Percentiles rank a stretch among this genome's conserved stretches.
Conservation (phyloP, 495 filamentous ascomycete genomes). For the Xylaria bambusicola region DNA sequence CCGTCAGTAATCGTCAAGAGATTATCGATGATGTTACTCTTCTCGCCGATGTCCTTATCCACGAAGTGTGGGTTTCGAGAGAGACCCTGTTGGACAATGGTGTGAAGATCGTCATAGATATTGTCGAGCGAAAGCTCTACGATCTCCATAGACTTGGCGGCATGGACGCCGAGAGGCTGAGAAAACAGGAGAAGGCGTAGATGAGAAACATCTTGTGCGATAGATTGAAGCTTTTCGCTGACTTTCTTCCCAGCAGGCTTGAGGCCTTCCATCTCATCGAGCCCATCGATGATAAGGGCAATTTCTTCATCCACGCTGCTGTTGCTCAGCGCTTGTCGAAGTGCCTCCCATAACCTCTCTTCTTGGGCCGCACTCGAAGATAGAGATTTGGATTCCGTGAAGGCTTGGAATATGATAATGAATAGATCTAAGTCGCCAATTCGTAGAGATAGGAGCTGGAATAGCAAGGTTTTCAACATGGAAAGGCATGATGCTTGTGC, state of each 20-base stretch:
- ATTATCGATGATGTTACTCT: neutral
- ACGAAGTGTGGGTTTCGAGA: neutral
- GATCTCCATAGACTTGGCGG: neutral
- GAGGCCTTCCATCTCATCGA: slow-evolving; percentile 13
- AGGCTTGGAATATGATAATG: slow-evolving; percentile 6
- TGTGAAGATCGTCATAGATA: slow-evolving; percentile 11
- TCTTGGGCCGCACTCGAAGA: slow-evolving; percentile 3
- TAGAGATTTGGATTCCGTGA: neutral
- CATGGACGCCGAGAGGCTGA: slow-evolving; percentile 1
- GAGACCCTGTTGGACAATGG: slow-evolving; percentile 5
- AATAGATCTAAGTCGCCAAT: slow-evolving; percentile 11
- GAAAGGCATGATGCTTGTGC: slow-evolving; percentile 2
- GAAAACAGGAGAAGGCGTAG: slow-evolving; percentile 6
- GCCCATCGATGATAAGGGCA: slow-evolving; percentile 1
- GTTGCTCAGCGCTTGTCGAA: slow-evolving; percentile 2
- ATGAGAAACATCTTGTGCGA: slow-evolving; percentile 3
- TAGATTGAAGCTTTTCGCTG: slow-evolving; percentile 1
- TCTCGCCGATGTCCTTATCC: neutral
- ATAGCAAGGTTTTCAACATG: slow-evolving; percentile 9
- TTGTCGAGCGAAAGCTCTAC: slow-evolving; percentile 9
- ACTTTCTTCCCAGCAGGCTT: slow-evolving; percentile 11
- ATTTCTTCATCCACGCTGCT: slow-evolving; percentile 10
- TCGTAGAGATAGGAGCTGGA: slow-evolving; percentile 3
- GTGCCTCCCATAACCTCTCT: slow-evolving; percentile 6
- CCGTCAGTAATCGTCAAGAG: slow-evolving; percentile 8